Evolutionary conservation across 2,329 filamentous ascomycete genomes (phyloP).

Genomic region (Dactylellina parvicollis): DNA sequence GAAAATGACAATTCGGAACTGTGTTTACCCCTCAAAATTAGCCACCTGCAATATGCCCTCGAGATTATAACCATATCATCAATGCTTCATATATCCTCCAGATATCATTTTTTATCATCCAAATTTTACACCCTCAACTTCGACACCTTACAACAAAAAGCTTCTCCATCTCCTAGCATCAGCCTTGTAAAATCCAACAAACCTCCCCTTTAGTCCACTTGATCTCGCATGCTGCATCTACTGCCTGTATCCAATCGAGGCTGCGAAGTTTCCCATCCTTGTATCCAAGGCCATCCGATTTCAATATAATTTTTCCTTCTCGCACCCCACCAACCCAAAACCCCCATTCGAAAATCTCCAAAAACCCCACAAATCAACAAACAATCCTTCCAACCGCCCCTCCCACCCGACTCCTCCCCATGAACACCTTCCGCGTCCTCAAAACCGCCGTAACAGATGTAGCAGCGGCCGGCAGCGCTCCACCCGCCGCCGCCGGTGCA

Average conservation of each 20-base stretch:
- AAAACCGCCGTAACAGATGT: slow-evolving; percentile 53
- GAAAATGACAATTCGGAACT: not conserved
- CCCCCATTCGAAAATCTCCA: not conserved
- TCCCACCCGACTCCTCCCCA: slow-evolving; percentile 11
- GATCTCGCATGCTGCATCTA: not conserved
- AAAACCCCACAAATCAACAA: not conserved
- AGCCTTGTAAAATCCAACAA: not conserved
- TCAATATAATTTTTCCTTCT: slow-evolving; percentile 4
- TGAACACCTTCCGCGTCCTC: slow-evolving; percentile 52
- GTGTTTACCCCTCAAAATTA: no score
- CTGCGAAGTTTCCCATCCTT: no score
- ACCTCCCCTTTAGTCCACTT: no score
- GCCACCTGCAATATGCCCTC: no score
- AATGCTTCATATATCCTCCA: no score
- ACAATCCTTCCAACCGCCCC: not conserved
- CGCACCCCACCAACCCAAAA: not conserved
- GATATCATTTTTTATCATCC: no score
- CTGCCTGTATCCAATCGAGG: not conserved
- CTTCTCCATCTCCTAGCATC: no score
- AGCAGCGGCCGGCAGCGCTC: slow-evolving; percentile 25
- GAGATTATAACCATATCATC: no score
- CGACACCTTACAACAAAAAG: no score
- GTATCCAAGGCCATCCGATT: not conserved
- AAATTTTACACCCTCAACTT: no score
- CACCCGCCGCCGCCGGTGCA: slow-evolving; percentile 19